Percentiles rank a stretch among this genome's conserved stretches.
Conservation (phyloP, 768 basidiomycete species). For the Auricularia cornea region DNA sequence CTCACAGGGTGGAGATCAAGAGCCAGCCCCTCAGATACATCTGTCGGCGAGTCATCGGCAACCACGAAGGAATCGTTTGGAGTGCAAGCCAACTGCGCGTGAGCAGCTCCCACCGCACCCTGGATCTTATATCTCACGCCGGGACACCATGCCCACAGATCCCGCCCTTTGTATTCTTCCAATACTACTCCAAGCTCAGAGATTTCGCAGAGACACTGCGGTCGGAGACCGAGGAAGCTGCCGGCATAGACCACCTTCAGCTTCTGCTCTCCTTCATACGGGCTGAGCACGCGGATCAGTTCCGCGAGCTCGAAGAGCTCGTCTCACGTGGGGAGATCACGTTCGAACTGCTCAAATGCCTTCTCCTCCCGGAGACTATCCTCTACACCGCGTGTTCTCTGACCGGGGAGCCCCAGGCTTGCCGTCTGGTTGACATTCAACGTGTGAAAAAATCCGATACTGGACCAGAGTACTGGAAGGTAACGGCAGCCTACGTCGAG, state of each 20-base stretch:
- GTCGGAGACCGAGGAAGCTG: constrained; percentile 30
- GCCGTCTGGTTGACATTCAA: constrained; percentile 13
- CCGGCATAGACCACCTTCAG: constrained; percentile 38
- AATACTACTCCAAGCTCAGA: constrained; percentile 40
- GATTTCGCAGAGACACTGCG: constrained; percentile 27
- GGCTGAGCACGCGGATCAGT: constrained; percentile 40
- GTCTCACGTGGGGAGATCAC: constrained; percentile 49
- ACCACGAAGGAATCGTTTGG: constrained; percentile 57
- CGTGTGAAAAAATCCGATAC: background rate
- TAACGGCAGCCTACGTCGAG: background rate
- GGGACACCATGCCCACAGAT: no score
- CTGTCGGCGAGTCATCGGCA: constrained; percentile 48
- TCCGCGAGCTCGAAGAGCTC: constrained; percentile 39
- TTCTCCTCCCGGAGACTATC: constrained; percentile 46
- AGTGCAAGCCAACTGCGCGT: constrained; percentile 50
- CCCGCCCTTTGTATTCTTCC: constrained; percentile 48
- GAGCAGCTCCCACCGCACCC: background rate
- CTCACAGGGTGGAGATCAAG: constrained; percentile 50
- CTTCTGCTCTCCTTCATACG: constrained; percentile 44
- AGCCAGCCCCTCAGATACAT: constrained; percentile 49
- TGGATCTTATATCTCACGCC: no score
- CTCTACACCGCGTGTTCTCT: constrained; percentile 45
- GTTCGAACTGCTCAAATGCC: constrained; percentile 44
- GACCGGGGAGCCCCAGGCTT: constrained; percentile 43
- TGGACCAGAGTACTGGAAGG: background rate